phyloP scores from a whole-genome alignment of 75 land plant species.

The Chamaecyparis obtusa region DNA sequence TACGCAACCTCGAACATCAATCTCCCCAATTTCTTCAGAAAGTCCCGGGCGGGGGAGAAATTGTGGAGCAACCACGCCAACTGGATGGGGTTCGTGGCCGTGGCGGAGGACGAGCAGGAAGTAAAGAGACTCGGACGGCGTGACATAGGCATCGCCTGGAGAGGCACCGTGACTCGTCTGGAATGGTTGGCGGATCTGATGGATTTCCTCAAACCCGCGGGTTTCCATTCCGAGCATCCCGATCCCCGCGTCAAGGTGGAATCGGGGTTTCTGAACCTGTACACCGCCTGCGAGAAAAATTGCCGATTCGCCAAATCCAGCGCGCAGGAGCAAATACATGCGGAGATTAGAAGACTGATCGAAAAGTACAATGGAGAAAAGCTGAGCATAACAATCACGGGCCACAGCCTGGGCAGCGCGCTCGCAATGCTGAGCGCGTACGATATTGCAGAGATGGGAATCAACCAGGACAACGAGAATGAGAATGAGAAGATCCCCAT shows the following conservation, averaged over 20 bases:
- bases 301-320: too few relatives aligned
- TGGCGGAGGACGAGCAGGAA: constrained; percentile 34
- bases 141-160: constrained; percentile 9
- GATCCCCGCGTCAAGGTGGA: too few relatives aligned
- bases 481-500: constrained; percentile 19
- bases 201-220: too few relatives aligned
- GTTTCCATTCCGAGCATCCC: too few relatives aligned
- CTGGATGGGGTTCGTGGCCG: constrained; percentile 77
- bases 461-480: neutral
- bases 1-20: constrained; percentile 50
- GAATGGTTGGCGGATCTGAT: too few relatives aligned
- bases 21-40: constrained; percentile 31
- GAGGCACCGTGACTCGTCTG: too few relatives aligned
- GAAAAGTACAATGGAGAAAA: too few relatives aligned
- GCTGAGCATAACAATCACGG: constrained; percentile 24
- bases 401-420: constrained; percentile 82
- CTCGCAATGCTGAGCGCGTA: constrained; percentile 73
- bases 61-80: constrained; percentile 58
- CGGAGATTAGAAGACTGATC: too few relatives aligned
- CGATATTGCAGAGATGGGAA: constrained; percentile 1
- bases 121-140: constrained; percentile 45
- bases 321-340: too few relatives aligned
- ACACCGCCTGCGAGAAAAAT: too few relatives aligned
- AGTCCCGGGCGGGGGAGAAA: constrained; percentile 10
- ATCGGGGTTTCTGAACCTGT: too few relatives aligned